Evolutionary conservation across 1,284 basidiomycete species (phyloP).

Genomic region (Apiotrichum siamense): DNA sequence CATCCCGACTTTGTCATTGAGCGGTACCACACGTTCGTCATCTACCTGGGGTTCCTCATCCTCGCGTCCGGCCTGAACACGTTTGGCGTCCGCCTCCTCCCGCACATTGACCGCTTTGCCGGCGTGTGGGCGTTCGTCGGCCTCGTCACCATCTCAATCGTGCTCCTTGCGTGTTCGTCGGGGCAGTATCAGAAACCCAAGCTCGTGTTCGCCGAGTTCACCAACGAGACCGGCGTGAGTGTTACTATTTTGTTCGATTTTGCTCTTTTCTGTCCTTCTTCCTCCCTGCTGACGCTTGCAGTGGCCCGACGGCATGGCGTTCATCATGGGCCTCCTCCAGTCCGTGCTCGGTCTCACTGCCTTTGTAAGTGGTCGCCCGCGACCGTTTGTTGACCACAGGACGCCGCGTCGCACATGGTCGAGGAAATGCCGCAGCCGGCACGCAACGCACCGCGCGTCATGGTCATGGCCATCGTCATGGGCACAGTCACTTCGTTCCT

Average conservation of each 20-base stretch:
- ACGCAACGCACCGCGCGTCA: slow-evolving; percentile 35
- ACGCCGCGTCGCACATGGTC: slow-evolving; percentile 41
- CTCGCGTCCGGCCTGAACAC: slow-evolving; percentile 11
- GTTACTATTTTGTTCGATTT: no score
- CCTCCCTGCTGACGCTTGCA: neutral
- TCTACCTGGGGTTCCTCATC: slow-evolving; percentile 7
- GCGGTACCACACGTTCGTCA: slow-evolving; percentile 14
- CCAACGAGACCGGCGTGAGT: slow-evolving; percentile 18
- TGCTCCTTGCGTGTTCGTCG: slow-evolving; percentile 25
- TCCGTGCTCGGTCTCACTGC: slow-evolving; percentile 14
- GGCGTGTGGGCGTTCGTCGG: slow-evolving; percentile 32
- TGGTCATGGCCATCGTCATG: slow-evolving; percentile 52
- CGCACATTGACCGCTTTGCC: slow-evolving; percentile 21
- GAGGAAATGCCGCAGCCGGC: slow-evolving; percentile 39
- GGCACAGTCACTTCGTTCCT: slow-evolving; percentile 55
- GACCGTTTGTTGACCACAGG: slow-evolving; percentile 1
- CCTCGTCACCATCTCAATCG: slow-evolving; percentile 37
- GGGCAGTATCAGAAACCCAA: slow-evolving; percentile 34
- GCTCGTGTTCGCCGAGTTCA: slow-evolving; percentile 42
- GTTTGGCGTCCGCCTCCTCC: slow-evolving; percentile 12
- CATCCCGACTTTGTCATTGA: neutral
- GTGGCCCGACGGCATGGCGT: slow-evolving; percentile 31
- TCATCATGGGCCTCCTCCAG: slow-evolving; percentile 45
- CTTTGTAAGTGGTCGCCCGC: neutral
- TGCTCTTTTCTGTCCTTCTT: neutral